These are phyloP conservation scores for Pseudogymnoascus sp. DNA, from an alignment of 2,329 filamentous ascomycete species.

Conservation along the genomic window DNA sequence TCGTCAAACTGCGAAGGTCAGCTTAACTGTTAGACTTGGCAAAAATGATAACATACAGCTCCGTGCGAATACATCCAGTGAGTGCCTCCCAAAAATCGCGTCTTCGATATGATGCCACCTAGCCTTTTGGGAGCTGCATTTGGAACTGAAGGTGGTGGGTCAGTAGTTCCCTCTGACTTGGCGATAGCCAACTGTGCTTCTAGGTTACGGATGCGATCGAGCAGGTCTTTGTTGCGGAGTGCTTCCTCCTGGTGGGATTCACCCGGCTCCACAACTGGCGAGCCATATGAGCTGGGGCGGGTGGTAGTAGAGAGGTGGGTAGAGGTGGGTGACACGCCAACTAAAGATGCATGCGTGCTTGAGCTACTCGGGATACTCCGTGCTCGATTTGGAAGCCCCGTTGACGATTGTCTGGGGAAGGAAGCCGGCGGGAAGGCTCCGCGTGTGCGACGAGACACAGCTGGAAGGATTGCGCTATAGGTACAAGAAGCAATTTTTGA, in stretches of 20 bases:
- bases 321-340: background rate
- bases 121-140: slow-evolving; percentile 6
- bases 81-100: slow-evolving; percentile 22
- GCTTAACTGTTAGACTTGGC: background rate
- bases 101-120: slow-evolving; percentile 21
- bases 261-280: background rate
- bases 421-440: background rate
- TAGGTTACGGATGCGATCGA: background rate
- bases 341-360: background rate
- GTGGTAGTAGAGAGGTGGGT: background rate
- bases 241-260: background rate
- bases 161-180: background rate
- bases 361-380: slow-evolving; percentile 11
- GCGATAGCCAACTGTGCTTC: background rate
- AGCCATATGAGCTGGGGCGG: background rate
- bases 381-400: background rate
- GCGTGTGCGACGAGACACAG: slow-evolving; percentile 7
- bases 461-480: slow-evolving; percentile 20
- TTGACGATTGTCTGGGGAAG: background rate
- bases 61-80: slow-evolving; percentile 24
- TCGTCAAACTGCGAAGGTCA: slow-evolving; percentile 16
- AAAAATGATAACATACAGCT: slow-evolving; percentile 15
- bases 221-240: background rate
- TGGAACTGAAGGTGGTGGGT: background rate
- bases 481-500: slow-evolving; percentile 28